These are phyloP conservation scores for Hypomyces rosellus DNA, from an alignment of 2,329 filamentous ascomycete genomes.

Conservation along the genomic window DNA sequence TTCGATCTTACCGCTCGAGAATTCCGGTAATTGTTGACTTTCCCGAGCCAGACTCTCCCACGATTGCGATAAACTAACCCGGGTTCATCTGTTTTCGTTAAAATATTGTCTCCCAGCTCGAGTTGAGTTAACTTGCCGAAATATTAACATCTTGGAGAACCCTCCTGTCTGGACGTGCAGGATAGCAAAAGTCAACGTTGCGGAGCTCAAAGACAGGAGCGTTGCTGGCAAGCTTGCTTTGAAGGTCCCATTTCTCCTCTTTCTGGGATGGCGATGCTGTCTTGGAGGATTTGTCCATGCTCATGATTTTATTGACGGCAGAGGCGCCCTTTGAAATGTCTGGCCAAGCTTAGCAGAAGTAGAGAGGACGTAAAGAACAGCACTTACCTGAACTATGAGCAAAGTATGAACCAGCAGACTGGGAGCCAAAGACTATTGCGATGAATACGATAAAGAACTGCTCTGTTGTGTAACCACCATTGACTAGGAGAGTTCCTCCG, in stretches of 20 bases:
- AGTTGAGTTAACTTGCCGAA: background rate
- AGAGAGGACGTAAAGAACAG: no score
- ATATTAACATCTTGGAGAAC: slow-evolving; percentile 33
- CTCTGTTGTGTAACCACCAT: slow-evolving; percentile 29
- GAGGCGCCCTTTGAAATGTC: no score
- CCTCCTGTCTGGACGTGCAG: slow-evolving; percentile 33
- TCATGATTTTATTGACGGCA: no score
- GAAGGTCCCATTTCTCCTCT: no score
- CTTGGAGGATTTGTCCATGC: no score
- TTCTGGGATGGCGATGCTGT: no score
- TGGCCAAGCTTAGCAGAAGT: no score
- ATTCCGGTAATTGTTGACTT: slow-evolving; percentile 35
- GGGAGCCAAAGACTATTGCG: slow-evolving; percentile 28
- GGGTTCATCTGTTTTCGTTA: slow-evolving; percentile 23
- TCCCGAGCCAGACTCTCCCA: slow-evolving; percentile 39
- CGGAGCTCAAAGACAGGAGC: background rate
- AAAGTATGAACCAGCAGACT: slow-evolving; percentile 19
- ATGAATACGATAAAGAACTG: slow-evolving; percentile 38
- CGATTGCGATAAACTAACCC: slow-evolving; percentile 41
- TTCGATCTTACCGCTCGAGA: slow-evolving; percentile 31
- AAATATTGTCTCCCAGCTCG: background rate
- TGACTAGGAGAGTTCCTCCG: background rate
- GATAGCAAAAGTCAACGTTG: slow-evolving; percentile 34
- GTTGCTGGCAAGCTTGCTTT: no score
- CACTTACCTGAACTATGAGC: background rate